Base-by-base conservation (phyloP, 352 stramenopile species). In the Phytophthora brassicae region DNA sequence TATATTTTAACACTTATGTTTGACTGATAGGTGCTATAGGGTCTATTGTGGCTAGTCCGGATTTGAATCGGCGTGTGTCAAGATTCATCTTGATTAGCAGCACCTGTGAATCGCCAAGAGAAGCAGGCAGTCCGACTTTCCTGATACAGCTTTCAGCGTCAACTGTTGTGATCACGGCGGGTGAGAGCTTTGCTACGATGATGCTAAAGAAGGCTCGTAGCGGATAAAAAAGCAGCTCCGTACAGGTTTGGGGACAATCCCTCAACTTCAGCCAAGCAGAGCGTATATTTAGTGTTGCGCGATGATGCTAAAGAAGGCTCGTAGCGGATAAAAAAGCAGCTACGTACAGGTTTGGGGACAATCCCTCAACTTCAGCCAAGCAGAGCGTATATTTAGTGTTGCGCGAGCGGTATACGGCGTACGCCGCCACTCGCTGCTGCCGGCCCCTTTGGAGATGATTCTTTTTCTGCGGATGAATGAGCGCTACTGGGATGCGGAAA, bases 101-200 rank as follows among this genome's bases (percentile, higher is more conserved):
- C 55, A 56, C 19, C 35, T 61, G 2, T 63, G 55, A 56, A 45
- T 19, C 45, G 26, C 13, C 45, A 56, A 6, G 36, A 63, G 13
- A 63, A 56, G 36, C 33, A 44, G 1, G 24, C 44, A 17, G 17
- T 56, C 3, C 7, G 24, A 20, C 35, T 5, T 56, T 63, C 38
- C n/a, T 63, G 14, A n/a, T n/a, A n/a, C n/a, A n/a, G n/a, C n/a
- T n/a, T n/a, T n/a, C n/a, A n/a, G n/a, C 5, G 35, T 3, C 20
- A 20, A 20, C n/a, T 24, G 8, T 2, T 12, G 11, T 4, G 24
- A 22, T 13, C 19, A 9, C n/a, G n/a, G n/a, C 8, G 4, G 3
- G 12, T 17, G 28, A n/a, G 42, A 45, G 5, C 11, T 63, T 56
- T 36, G 45, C 24, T 8, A 20, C 47, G 19, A 53, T 20, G n/a